Percentiles rank a stretch among this genome's conserved stretches.
Evolutionary conservation across 2,329 filamentous ascomycete genomes (phyloP).

Genomic region (Metarhizium humberi): DNA sequence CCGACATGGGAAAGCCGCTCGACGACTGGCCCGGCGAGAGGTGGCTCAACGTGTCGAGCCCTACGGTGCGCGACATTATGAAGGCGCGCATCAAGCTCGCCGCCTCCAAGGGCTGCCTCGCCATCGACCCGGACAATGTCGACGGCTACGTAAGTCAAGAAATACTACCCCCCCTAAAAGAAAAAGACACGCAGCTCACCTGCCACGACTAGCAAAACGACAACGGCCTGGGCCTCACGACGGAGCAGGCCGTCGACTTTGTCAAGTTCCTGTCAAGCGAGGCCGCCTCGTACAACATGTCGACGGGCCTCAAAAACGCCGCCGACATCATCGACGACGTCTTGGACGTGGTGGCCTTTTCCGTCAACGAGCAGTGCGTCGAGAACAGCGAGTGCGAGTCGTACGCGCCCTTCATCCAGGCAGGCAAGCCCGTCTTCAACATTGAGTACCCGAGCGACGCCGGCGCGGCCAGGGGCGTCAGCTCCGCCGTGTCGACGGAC

Average conservation of each 20-base stretch:
- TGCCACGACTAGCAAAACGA: slow-evolving; percentile 34
- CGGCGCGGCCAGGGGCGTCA: background rate
- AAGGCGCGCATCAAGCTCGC: slow-evolving; percentile 48
- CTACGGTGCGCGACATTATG: slow-evolving; percentile 57
- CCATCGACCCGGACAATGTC: slow-evolving; percentile 63
- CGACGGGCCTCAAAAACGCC: slow-evolving; percentile 61
- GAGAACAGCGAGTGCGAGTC: slow-evolving; percentile 49
- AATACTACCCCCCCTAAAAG: too few species aligned
- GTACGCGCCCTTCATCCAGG: slow-evolving; percentile 48
- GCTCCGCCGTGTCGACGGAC: background rate
- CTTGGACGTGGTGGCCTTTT: slow-evolving; percentile 47
- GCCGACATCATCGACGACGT: slow-evolving; percentile 44
- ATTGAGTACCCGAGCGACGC: slow-evolving; percentile 55
- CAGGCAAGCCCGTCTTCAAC: slow-evolving; percentile 60
- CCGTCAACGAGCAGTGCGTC: slow-evolving; percentile 62
- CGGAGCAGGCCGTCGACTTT: slow-evolving; percentile 46
- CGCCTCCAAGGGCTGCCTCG: slow-evolving; percentile 53
- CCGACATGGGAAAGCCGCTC: slow-evolving; percentile 49
- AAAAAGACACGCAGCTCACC: background rate
- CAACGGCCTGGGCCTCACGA: slow-evolving; percentile 47
- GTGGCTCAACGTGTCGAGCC: slow-evolving; percentile 48
- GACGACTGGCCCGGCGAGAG: slow-evolving; percentile 56
- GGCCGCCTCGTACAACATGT: slow-evolving; percentile 44
- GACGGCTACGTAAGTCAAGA: slow-evolving; percentile 41
- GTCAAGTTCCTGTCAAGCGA: slow-evolving; percentile 49